Conservation (phyloP, 805 yeast genomes). For the Wickerhamomyces queroliae region DNA sequence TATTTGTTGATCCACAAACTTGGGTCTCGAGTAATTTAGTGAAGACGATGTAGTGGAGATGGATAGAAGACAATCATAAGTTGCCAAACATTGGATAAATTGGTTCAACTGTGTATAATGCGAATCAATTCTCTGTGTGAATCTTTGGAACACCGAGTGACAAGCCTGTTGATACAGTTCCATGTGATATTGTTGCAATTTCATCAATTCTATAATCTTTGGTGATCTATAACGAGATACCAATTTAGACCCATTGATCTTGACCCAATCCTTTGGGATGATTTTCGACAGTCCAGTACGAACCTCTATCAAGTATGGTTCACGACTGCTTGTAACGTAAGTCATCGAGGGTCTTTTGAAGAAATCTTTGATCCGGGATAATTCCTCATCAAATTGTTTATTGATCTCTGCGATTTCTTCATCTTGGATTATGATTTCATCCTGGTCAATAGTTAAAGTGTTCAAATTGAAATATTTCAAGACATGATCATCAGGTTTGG, state of each 20-base stretch:
- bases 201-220: slow-evolving; percentile 41
- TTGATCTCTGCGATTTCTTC: slow-evolving; percentile 39
- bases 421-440: slow-evolving; percentile 31
- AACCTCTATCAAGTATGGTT: slow-evolving; percentile 74
- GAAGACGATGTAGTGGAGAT: slow-evolving; percentile 67
- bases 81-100: slow-evolving; percentile 48
- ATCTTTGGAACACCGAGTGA: slow-evolving; percentile 36
- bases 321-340: slow-evolving; percentile 52
- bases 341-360: slow-evolving; percentile 53
- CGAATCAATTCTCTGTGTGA: slow-evolving; percentile 40
- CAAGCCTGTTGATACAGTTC: slow-evolving; percentile 33
- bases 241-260: slow-evolving; percentile 60
- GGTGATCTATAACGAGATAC: slow-evolving; percentile 76
- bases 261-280: slow-evolving; percentile 74
- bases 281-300: slow-evolving; percentile 43
- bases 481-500: slow-evolving; percentile 39
- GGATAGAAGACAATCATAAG: slow-evolving; percentile 65
- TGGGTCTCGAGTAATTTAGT: slow-evolving; percentile 59
- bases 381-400: slow-evolving; percentile 42
- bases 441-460: slow-evolving; percentile 30
- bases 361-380: slow-evolving; percentile 36
- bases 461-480: slow-evolving; percentile 34
- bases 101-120: slow-evolving; percentile 41
- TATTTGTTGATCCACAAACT: slow-evolving; percentile 40
- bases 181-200: slow-evolving; percentile 51